A percentile compares a stretch with the other conserved stretches of the same genome.
These are phyloP conservation scores for Baorangia bicolor DNA, from an alignment of 768 basidiomycete species.

Conservation along the genomic window DNA sequence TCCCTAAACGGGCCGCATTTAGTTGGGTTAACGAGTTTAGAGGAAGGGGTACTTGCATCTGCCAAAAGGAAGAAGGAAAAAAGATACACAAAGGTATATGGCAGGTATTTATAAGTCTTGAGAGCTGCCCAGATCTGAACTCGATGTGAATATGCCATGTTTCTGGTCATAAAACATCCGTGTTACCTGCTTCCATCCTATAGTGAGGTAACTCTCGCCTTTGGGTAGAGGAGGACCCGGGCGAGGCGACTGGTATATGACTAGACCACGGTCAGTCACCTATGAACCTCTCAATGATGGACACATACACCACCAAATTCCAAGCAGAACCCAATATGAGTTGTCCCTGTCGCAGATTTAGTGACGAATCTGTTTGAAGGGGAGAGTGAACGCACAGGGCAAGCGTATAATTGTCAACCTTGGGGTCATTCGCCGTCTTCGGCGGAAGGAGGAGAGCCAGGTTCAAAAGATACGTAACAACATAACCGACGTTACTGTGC, in stretches of 20 bases:
- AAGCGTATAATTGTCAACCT: constrained; percentile 73
- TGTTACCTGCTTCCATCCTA: constrained; percentile 81
- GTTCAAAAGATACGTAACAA: constrained; percentile 62
- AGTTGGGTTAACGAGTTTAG: background rate
- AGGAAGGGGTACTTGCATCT: constrained; percentile 46
- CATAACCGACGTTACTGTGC: constrained; percentile 77
- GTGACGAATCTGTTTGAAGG: background rate
- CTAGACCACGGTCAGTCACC: constrained; percentile 33
- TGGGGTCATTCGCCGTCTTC: constrained; percentile 43
- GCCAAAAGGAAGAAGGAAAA: constrained; percentile 74
- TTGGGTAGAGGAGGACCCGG: constrained; percentile 78
- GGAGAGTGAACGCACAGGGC: constrained; percentile 51
- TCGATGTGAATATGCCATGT: background rate
- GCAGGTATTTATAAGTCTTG: constrained; percentile 74
- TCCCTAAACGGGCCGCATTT: constrained; percentile 44
- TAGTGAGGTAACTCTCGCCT: constrained; percentile 71
- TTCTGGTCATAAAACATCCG: background rate
- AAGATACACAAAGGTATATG: constrained; percentile 81
- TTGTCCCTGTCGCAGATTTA: constrained; percentile 48
- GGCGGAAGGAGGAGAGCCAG: constrained; percentile 66
- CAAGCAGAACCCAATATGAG: constrained; percentile 72
- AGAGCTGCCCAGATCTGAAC: constrained; percentile 71
- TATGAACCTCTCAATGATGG: background rate
- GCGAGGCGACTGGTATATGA: constrained; percentile 82
- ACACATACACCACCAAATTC: constrained; percentile 85